phyloP scores from a whole-genome alignment of 345 rosid genomes.

The Citrus medica region DNA sequence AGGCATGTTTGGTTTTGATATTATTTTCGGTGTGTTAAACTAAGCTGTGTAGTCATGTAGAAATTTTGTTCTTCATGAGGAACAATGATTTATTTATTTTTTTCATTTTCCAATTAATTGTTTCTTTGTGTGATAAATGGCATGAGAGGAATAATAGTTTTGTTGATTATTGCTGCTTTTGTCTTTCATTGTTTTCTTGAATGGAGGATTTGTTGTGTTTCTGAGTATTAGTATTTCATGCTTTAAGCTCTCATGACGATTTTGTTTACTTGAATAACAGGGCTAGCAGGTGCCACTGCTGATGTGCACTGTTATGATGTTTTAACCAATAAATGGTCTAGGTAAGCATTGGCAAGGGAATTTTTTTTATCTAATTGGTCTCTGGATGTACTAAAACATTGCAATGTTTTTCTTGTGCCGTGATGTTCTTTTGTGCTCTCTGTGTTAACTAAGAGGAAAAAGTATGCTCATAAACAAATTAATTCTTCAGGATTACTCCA shows the following conservation, averaged over 20 bases:
- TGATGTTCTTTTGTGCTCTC: not conserved
- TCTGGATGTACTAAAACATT: not conserved
- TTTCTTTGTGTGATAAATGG: constrained; percentile 2
- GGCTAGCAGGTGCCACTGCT: constrained; percentile 97
- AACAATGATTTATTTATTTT: not conserved
- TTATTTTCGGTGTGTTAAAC: not conserved
- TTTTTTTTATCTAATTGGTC: not conserved
- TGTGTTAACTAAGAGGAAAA: not conserved
- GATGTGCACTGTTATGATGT: constrained; percentile 98
- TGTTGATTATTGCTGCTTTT: not conserved
- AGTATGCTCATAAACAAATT: constrained; percentile 3
- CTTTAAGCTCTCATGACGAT: not conserved
- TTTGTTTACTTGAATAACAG: constrained; percentile 46
- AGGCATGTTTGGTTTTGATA: not conserved
- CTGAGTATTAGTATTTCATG: not conserved
- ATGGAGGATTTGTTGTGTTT: not conserved
- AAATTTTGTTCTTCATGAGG: not conserved
- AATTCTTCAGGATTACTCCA: constrained; percentile 63
- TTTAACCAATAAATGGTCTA: constrained; percentile 88
- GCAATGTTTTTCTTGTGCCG: not conserved
- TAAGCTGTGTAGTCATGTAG: not conserved
- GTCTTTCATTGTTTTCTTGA: constrained; percentile 1
- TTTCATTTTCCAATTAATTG: not conserved
- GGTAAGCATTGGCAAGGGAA: constrained; percentile 43
- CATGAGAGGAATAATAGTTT: not conserved